phyloP scores from a whole-genome alignment of 2,329 filamentous ascomycete species.

The Penicillium janthinellum region DNA sequence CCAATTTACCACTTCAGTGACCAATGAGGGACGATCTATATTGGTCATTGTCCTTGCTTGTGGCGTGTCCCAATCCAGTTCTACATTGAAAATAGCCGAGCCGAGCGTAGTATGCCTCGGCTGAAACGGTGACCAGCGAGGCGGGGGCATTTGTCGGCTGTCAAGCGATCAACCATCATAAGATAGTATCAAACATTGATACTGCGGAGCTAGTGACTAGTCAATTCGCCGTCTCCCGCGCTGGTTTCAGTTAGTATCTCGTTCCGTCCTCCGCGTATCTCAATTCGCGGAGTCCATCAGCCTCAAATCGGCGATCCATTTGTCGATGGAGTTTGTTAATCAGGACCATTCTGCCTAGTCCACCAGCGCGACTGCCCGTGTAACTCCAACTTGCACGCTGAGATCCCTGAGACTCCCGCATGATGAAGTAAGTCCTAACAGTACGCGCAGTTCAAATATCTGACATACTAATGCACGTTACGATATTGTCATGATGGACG shows the following conservation, averaged over 20 bases:
- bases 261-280: neutral
- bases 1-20: neutral
- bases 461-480: too few relatives aligned
- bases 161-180: neutral
- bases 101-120: slow-evolving; percentile 1
- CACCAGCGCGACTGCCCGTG: too few relatives aligned
- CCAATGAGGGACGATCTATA: neutral
- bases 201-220: neutral
- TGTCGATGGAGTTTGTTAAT: too few relatives aligned
- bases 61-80: neutral
- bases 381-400: too few relatives aligned
- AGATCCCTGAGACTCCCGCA: too few relatives aligned
- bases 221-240: slow-evolving; percentile 1
- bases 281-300: too few relatives aligned
- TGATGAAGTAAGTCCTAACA: too few relatives aligned
- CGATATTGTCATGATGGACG: too few relatives aligned
- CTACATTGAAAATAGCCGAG: neutral
- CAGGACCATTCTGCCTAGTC: too few relatives aligned
- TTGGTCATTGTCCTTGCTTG: neutral
- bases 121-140: neutral
- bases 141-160: neutral
- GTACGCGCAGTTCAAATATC: too few relatives aligned
- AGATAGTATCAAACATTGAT: neutral
- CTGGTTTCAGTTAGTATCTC: neutral
- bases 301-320: neutral